phyloP scores from a whole-genome alignment of 1,284 basidiomycete genomes.

The Tilletia walkeri region DNA sequence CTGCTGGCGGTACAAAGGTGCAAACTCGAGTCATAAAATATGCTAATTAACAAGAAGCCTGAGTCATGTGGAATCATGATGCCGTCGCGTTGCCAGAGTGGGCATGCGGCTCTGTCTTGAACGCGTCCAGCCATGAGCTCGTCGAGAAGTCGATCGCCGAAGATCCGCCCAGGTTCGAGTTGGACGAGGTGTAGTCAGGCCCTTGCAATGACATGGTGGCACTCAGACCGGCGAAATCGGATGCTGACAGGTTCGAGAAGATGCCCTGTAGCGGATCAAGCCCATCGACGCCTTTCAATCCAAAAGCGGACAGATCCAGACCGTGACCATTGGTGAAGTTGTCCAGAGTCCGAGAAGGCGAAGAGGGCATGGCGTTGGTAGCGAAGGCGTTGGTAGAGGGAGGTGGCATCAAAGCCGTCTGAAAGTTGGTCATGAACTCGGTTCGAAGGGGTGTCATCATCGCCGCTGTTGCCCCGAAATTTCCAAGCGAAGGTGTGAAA shows the following conservation, averaged over 20 bases:
- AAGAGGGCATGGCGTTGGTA: no score
- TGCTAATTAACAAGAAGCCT: no score
- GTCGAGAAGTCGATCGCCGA: no score
- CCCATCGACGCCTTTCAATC: constrained; percentile 4
- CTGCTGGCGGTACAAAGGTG: no score
- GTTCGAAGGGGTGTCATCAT: constrained; percentile 14
- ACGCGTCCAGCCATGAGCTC: no score
- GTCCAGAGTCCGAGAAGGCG: no score
- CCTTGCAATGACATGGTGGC: background rate
- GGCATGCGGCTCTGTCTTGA: no score
- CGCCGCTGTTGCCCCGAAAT: constrained; percentile 1
- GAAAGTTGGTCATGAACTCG: background rate
- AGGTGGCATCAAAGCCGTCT: background rate
- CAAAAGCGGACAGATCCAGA: background rate
- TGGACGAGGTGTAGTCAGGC: no score
- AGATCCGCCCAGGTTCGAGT: no score
- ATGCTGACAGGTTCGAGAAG: background rate
- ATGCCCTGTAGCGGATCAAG: constrained; percentile 11
- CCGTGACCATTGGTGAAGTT: background rate
- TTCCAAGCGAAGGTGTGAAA: background rate
- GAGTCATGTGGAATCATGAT: no score
- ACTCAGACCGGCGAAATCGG: background rate
- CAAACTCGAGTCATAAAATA: no score
- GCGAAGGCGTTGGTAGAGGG: background rate
- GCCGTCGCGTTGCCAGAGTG: no score